Percentiles rank a stretch among this genome's conserved stretches.
phyloP scores from a whole-genome alignment of 106 monocot species.

The Alisma plantagoaquatica region DNA sequence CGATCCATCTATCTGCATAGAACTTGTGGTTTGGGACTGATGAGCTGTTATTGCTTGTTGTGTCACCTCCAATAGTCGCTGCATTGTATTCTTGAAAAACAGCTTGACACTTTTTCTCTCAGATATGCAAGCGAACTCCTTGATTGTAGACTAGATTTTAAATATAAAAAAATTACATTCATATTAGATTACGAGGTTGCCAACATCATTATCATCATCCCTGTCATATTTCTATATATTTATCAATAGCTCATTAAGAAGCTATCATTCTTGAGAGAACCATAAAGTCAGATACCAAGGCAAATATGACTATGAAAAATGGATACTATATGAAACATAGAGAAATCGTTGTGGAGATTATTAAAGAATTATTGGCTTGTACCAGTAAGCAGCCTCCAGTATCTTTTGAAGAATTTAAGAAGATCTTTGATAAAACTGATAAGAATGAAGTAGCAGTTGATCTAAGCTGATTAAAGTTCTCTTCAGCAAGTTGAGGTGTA shows the following conservation, averaged over 20 bases:
- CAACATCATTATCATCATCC: too few species aligned
- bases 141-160: conserved; percentile 54
- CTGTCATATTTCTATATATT: too few species aligned
- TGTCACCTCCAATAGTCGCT: conserved; percentile 5
- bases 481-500: conserved; percentile 39
- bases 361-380: too few species aligned
- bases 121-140: conserved; percentile 66
- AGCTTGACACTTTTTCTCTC: conserved; percentile 47
- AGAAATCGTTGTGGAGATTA: too few species aligned
- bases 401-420: conserved; percentile 54
- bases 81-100: conserved; percentile 39
- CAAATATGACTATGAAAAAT: too few species aligned
- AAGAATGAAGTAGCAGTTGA: conserved; percentile 39
- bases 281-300: too few species aligned
- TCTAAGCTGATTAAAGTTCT: conserved; percentile 51
- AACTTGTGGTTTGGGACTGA: conserved; percentile 22
- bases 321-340: too few species aligned
- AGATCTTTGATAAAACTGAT: conserved; percentile 40
- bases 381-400: conserved; percentile 74
- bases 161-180: too few species aligned
- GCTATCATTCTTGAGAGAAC: too few species aligned
- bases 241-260: too few species aligned
- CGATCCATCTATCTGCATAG: conserved; percentile 54
- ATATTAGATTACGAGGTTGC: too few species aligned
- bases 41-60: conserved; percentile 15